A percentile compares a stretch with the other conserved stretches of the same genome.
Conservation (phyloP, 352 stramenopile species). For the Ochromonadaceae sp. region DNA sequence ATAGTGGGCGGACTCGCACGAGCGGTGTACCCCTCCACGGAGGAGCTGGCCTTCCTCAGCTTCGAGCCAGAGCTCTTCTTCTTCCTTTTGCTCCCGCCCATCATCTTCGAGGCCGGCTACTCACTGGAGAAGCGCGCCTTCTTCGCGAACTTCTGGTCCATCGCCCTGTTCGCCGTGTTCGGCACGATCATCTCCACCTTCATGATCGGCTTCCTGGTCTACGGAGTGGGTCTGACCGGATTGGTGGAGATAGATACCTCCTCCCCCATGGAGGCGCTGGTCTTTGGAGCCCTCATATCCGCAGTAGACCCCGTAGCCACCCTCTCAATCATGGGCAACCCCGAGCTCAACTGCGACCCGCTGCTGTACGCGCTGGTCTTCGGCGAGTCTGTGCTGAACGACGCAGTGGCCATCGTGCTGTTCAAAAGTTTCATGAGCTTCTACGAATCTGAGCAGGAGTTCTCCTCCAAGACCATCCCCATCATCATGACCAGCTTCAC, state of each 20-base stretch:
- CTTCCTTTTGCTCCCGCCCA: conserved; percentile 85
- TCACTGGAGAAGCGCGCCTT: conserved; percentile 42
- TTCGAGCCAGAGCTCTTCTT: conserved; percentile 83
- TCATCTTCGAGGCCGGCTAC: conserved; percentile 84
- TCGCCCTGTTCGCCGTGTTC: conserved; percentile 79
- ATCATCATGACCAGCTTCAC: conserved; percentile 52
- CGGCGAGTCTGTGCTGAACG: conserved; percentile 90
- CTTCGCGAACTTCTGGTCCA: conserved; percentile 90
- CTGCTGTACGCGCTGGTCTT: conserved; percentile 78
- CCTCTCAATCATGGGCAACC: conserved; percentile 79
- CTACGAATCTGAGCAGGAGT: conserved; percentile 55
- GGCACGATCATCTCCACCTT: conserved; percentile 89
- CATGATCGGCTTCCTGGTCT: conserved; percentile 80
- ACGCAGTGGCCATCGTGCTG: conserved; percentile 89
- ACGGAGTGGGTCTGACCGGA: conserved; percentile 53
- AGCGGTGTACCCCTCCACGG: conserved; percentile 47
- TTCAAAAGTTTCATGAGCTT: conserved; percentile 88
- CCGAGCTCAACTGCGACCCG: conserved; percentile 69
- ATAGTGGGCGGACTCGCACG: conserved; percentile 53
- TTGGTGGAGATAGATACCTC: conserved; percentile 73
- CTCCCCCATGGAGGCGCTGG: conserved; percentile 75
- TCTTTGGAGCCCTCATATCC: conserved; percentile 87
- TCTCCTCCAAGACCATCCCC: conserved; percentile 43
- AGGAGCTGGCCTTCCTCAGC: conserved; percentile 68
- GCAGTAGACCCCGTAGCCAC: conserved; percentile 89